These are phyloP conservation scores for Saturnispora bothae DNA, from an alignment of 805 yeast species.

Conservation along the genomic window DNA sequence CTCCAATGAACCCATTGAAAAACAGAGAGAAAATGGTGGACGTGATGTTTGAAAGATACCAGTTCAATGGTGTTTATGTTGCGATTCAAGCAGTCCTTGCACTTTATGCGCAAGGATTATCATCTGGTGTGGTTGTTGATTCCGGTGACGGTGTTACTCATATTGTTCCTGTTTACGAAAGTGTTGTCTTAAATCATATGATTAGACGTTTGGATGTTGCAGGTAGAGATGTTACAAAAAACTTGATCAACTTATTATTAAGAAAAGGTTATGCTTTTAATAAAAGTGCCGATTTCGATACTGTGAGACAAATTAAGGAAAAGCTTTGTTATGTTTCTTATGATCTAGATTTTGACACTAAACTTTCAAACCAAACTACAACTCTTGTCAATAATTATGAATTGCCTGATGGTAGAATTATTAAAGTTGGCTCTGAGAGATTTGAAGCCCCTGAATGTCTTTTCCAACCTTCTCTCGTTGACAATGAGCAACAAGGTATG, in stretches of 20 bases:
- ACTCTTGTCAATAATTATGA: constrained; percentile 85
- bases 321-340: constrained; percentile 91
- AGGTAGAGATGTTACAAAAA: constrained; percentile 97
- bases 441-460: constrained; percentile 95
- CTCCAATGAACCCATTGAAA: constrained; percentile 92
- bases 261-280: constrained; percentile 97
- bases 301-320: constrained; percentile 96
- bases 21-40: constrained; percentile 89
- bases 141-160: constrained; percentile 99
- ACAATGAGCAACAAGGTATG: constrained; percentile 92
- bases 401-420: constrained; percentile 92
- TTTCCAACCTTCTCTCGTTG: constrained; percentile 92
- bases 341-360: constrained; percentile 82
- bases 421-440: constrained; percentile 90
- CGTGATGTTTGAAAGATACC: constrained; percentile 84
- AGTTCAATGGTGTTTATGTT: constrained; percentile 86
- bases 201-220: constrained; percentile 93
- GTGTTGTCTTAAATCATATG: constrained; percentile 89
- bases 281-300: constrained; percentile 97
- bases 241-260: constrained; percentile 77
- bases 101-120: constrained; percentile 90
- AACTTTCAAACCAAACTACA: constrained; percentile 88
- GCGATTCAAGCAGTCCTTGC: constrained; percentile 98
- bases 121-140: constrained; percentile 96
- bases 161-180: constrained; percentile 95